Evolutionary conservation across 176 grass and related monocot species (phyloP), one percentile per base, ranked within the genome.

Genomic region (Triticum timopheevii): DNA sequence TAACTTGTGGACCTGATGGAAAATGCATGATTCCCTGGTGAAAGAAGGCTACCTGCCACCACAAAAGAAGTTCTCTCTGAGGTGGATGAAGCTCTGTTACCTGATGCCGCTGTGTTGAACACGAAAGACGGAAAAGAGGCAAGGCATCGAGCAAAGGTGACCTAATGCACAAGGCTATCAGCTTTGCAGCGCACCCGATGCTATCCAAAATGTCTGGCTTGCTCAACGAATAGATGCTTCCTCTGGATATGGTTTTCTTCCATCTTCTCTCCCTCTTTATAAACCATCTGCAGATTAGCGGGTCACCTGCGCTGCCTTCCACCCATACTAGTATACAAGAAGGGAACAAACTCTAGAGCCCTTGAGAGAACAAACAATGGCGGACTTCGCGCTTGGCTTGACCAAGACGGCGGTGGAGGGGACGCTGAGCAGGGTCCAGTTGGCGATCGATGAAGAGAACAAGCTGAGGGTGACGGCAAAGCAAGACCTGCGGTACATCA

Each of bases 401-500:
- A 63, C 61, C 61, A 63, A 63, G 61, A 63, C 61, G 9, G 61
- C 61, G 3, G 61, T 63, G 23, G 61, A 63, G n/a, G 61, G 61
- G 61, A 63, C 61, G 1, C n/a, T 63, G 23, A 63, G 76, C 50
- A 22, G 47, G 50, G 30, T 78, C 28, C 49, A 78, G 50, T 20
- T 31, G 4, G 19, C 76, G 0, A 20, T 61, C 1, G 75, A 77
- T 50, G 76, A 78, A 20, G 76, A 78, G 8, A 22, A 16, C 15
- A 30, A 59, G 49, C 50, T 78, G 4, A 78, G 10, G 50, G 50
- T 13, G 30, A 36, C 10, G 76, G 76, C 56, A 1, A 10, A 78
- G 9, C 75, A 50, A 5, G 78, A 80, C n/a, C 78, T 80, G 23
- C 36, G 40, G 23, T 80, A 65, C 24, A 80, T 80, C 61, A 22